Base-by-base conservation (phyloP, 2,329 filamentous ascomycete genomes). In the Claviceps arundinis region DNA sequence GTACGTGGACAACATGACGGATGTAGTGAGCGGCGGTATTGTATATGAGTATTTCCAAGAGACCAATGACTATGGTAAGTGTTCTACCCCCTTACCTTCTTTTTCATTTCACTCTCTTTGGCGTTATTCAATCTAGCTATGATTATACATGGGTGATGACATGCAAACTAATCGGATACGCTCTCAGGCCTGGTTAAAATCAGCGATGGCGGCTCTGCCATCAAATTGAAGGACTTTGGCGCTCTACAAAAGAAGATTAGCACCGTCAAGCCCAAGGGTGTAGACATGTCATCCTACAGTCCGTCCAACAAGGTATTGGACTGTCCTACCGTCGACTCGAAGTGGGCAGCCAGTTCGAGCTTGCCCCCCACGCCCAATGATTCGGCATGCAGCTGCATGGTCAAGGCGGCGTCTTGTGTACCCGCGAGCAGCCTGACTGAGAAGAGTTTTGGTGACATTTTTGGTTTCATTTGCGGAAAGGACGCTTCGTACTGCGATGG, bases 31-130 rank as follows among this genome's bases (percentile, higher is more conserved):
- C 53, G 93, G 93, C 61, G 93, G 91, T 70, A 95, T 98, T 58
- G 89, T 97, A 66, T 98, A 97, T 80, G 94, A 95, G 88, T 98
- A 93, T 76, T 93, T 90, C 74, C 78, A 95, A 74, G 89, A 95
- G 69, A 71, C 64, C 49, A 97, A 97, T 73, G 74, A 96, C 67
- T 98, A 88, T 64, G 93, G 86, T 78, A 70, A 59, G 74, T 62
- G 61, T 2, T 24, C 5, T 24, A 34, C 30, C 30, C 30, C 30
- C 17, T 42, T 14, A 4, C 8, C 4, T 43, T 43, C 9, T 22
- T 43, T 19, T 42, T 11, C 9, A 11, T 17, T 43, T 22, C 17
- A 9, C 17, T 19, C 9, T 19, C 41, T 43, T 43, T 43, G 4
- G 6, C n/a, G 4, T 43, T 17, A 22, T 8, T 4, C 4, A 16